These are phyloP conservation scores for Alternaria incomplexa DNA, from an alignment of 2,329 filamentous ascomycete species.

Conservation along the genomic window DNA sequence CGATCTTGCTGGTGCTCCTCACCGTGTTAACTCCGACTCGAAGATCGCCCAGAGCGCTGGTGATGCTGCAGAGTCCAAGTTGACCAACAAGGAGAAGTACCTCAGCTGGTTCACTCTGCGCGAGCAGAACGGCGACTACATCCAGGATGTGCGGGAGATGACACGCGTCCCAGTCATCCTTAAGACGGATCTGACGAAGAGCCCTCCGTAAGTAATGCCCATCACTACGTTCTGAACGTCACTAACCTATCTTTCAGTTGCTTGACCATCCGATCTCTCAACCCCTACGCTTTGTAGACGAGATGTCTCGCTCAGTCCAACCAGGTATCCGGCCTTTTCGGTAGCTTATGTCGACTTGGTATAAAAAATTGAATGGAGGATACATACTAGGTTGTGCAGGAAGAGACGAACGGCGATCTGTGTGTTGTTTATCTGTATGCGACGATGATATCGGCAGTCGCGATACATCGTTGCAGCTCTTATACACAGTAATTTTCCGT, in stretches of 20 bases:
- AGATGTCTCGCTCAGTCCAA: conserved; percentile 1
- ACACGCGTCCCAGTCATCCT: conserved; percentile 95
- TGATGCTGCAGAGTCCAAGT: conserved; percentile 77
- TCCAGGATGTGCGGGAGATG: conserved; percentile 99
- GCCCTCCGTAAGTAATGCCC: conserved; percentile 84
- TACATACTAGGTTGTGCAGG: conserved; percentile 30
- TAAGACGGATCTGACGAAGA: conserved; percentile 98
- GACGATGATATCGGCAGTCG: conserved; percentile 25
- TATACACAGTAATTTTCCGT: conserved; percentile 29
- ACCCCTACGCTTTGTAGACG: conserved; percentile 70
- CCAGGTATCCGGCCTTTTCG: not conserved
- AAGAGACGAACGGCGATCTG: conserved; percentile 22
- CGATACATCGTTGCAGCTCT: conserved; percentile 32
- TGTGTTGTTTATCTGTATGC: conserved; percentile 42
- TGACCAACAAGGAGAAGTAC: conserved; percentile 96
- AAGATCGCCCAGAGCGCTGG: conserved; percentile 73
- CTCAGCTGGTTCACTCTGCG: conserved; percentile 85
- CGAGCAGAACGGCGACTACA: conserved; percentile 93
- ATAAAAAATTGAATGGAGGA: conserved; percentile 42
- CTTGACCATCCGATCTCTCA: conserved; percentile 81
- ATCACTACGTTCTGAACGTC: not conserved
- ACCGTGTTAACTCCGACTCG: conserved; percentile 93
- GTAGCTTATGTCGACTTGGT: conserved; percentile 28
- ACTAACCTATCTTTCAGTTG: conserved; percentile 60
- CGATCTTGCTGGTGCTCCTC: conserved; percentile 70